Percentiles rank a stretch among this genome's conserved stretches.
phyloP scores from a whole-genome alignment of 2,329 filamentous ascomycete species.

The Colletotrichum nymphaeae region DNA sequence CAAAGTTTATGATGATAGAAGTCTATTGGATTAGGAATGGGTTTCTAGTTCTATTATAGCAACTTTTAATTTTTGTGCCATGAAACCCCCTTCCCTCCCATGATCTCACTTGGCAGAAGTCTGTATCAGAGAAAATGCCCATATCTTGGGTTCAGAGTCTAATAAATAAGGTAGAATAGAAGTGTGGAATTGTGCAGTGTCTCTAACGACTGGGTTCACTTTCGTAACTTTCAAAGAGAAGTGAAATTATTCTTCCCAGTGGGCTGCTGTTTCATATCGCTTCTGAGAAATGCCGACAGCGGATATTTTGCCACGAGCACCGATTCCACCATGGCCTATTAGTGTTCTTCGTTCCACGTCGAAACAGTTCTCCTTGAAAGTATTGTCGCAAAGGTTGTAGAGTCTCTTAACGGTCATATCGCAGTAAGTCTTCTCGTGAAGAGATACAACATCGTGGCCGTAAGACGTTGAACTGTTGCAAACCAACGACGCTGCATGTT shows the following conservation, averaged over 20 bases:
- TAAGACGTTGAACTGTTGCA: conserved; percentile 43
- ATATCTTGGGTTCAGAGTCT: too few relatives aligned
- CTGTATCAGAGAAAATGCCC: too few relatives aligned
- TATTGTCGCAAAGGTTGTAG: conserved; percentile 41
- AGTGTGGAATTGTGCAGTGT: too few relatives aligned
- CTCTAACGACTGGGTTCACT: too few relatives aligned
- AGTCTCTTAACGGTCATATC: conserved; percentile 44
- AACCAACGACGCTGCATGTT: conserved; percentile 44
- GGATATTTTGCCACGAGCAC: not conserved
- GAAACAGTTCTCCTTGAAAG: not conserved
- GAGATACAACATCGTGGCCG: conserved; percentile 47
- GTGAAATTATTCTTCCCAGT: not conserved
- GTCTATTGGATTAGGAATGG: too few relatives aligned
- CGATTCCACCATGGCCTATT: not conserved
- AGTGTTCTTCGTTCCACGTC: conserved; percentile 6
- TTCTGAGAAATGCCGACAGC: not conserved
- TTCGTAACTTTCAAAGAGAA: too few relatives aligned
- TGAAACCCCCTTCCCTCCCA: too few relatives aligned
- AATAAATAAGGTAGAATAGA: too few relatives aligned
- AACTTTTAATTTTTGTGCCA: too few relatives aligned
- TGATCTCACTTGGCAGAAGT: too few relatives aligned
- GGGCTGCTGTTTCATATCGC: not conserved
- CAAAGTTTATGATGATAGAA: too few relatives aligned
- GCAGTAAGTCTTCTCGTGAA: conserved; percentile 44
- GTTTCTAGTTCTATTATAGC: too few relatives aligned